Conservation (phyloP, 352 stramenopile genomes). For the Phytophthora citrophthora region DNA sequence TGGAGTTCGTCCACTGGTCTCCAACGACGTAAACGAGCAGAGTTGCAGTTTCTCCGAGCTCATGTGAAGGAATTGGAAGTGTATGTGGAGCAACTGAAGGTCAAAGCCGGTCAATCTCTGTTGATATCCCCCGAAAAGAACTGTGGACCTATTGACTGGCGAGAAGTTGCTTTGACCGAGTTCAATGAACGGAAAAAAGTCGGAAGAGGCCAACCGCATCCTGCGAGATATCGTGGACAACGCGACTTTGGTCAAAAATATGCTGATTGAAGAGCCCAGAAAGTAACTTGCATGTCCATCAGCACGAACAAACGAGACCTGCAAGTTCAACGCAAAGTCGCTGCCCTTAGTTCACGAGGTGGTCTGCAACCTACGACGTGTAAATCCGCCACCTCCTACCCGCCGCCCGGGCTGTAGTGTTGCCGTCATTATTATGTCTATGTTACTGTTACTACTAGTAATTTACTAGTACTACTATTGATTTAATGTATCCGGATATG, state of each 20-base stretch:
- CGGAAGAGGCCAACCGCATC: slow-evolving; percentile 15
- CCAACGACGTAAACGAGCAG: slow-evolving; percentile 15
- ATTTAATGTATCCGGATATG: too few species aligned
- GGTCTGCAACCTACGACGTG: too few species aligned
- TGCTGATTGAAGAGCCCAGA: not conserved
- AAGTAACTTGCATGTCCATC: too few species aligned
- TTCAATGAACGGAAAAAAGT: slow-evolving; percentile 18
- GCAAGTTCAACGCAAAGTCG: too few species aligned
- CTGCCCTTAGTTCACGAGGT: too few species aligned
- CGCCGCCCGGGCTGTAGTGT: too few species aligned
- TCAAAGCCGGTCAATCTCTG: too few species aligned
- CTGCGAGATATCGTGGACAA: slow-evolving; percentile 14
- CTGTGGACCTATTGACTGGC: slow-evolving; percentile 1
- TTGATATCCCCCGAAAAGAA: not conserved
- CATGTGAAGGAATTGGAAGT: slow-evolving; percentile 20
- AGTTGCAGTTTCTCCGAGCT: slow-evolving; percentile 19
- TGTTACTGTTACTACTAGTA: too few species aligned
- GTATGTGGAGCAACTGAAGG: slow-evolving; percentile 7
- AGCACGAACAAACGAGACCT: too few species aligned
- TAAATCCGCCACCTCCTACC: too few species aligned
- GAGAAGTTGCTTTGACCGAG: slow-evolving; percentile 9
- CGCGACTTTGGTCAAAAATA: slow-evolving; percentile 1
- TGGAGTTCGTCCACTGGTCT: slow-evolving; percentile 20
- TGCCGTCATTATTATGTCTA: too few species aligned
- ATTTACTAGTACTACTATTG: too few species aligned